Evolutionary conservation across 2,329 filamentous ascomycete genomes (phyloP).

Genomic region (Ophidiomyces ophidiicola): DNA sequence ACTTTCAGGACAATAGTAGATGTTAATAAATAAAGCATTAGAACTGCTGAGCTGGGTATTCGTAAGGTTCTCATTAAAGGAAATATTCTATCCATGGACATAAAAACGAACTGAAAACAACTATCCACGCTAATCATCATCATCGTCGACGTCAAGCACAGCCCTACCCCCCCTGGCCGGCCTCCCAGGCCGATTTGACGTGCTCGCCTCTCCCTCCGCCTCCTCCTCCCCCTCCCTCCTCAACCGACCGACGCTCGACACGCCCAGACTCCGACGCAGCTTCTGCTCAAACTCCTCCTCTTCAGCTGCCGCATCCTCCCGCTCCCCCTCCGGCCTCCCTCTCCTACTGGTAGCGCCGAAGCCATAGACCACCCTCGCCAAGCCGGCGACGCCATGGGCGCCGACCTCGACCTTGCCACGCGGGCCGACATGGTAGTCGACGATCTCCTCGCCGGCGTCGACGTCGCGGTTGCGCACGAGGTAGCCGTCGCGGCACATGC

Average conservation of each 20-base stretch:
- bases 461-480: slow-evolving; percentile 61
- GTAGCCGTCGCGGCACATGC: slow-evolving; percentile 72
- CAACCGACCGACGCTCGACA: slow-evolving; percentile 23
- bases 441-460: slow-evolving; percentile 57
- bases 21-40: no score
- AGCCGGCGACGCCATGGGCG: slow-evolving; percentile 56
- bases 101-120: no score
- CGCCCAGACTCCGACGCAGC: slow-evolving; percentile 50
- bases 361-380: slow-evolving; percentile 51
- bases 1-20: no score
- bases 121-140: slow-evolving; percentile 3
- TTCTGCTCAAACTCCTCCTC: slow-evolving; percentile 41
- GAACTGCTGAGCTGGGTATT: no score
- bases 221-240: slow-evolving; percentile 3
- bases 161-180: slow-evolving; percentile 1
- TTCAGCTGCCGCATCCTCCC: slow-evolving; percentile 16
- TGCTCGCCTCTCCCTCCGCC: not conserved
- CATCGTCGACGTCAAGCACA: slow-evolving; percentile 8
- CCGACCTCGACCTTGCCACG: slow-evolving; percentile 78
- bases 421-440: slow-evolving; percentile 75
- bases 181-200: not conserved
- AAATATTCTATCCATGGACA: no score
- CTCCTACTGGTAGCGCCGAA: no score
- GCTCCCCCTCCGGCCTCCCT: slow-evolving; percentile 15
- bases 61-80: no score